Base-by-base conservation (phyloP, 129 eudicot genomes). In the Escallonia rubra region DNA sequence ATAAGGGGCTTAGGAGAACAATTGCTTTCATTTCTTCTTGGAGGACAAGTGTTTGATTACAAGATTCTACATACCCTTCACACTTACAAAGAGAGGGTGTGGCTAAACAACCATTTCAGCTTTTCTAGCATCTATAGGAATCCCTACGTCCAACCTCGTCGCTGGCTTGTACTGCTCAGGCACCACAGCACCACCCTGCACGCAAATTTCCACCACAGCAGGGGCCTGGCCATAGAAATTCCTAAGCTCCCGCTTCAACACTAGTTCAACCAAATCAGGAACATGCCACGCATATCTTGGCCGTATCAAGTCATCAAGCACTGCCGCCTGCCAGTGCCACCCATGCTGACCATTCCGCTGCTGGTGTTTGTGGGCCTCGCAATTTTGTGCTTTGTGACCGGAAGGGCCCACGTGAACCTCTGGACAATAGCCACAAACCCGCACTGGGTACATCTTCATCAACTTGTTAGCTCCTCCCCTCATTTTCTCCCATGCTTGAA, bases 191-290 rank as follows among this genome's bases (percentile, higher is more conserved):
- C 97, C 99, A 23, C 84, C 97, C 82, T 94, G 97, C 61, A 85
- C 86, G 59, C 99, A 94, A 1, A 94, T 72, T 74, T 94, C 97
- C 54, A 94, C 87, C 80, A 94, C 93, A 2, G 89, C 97, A 2
- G 99, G 97, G 2, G 99, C 99, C 76, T 94, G 99, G 7, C 99
- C 99, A n/a, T 94, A 94, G 50, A 94, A 94, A 71, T 74, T 90
- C 78, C 86, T 75, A 34, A 94, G 81, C 86, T 94, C 99, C 71
- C 81, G 67, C 57, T 82, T 79, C 82, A 94, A 51, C 75, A 51
- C 13, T 1, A 96, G 99, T 55, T 80, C 72, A 68, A 78, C 68
- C 43, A 87, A 53, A 74, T 94, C 81, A 39, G 99, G 97, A 14
- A 94, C 88, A 76, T 94, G 99, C 99, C 99, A 94, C 74, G 87